Conservation (phyloP, 306 rosid genomes). For the Psophocarpus tetragonolobus region DNA sequence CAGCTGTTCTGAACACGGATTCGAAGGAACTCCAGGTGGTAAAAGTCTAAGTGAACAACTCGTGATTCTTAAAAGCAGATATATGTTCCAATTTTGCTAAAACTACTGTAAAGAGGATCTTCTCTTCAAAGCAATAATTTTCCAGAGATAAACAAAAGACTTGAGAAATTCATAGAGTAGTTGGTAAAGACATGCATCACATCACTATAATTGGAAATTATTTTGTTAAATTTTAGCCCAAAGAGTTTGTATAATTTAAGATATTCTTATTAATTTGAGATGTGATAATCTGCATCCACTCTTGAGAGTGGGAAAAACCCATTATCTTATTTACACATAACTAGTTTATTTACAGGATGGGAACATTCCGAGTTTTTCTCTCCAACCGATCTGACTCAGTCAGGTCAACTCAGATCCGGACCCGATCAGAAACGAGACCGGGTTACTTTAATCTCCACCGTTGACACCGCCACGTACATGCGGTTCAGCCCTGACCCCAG, state of each 20-base stretch:
- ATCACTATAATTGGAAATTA: background rate
- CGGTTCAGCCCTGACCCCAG: constrained; percentile 81
- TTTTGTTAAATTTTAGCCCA: background rate
- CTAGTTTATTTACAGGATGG: constrained; percentile 24
- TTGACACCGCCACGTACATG: background rate
- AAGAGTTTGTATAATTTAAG: background rate
- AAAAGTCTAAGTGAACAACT: background rate
- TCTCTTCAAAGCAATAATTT: background rate
- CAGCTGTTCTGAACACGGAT: no score
- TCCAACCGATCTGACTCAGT: constrained; percentile 33
- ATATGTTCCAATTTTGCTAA: background rate
- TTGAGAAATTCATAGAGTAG: background rate
- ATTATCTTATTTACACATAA: constrained; percentile 9
- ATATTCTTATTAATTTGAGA: background rate
- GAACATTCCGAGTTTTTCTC: background rate
- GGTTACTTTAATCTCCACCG: background rate
- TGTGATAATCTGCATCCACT: constrained; percentile 1
- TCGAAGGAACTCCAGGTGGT: background rate
- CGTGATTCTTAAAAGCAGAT: background rate
- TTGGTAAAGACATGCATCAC: background rate
- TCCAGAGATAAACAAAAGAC: background rate
- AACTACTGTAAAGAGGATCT: background rate
- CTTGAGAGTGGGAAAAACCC: background rate
- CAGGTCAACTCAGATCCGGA: background rate
- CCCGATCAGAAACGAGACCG: background rate